A percentile compares a stretch with the other conserved stretches of the same genome.
These are phyloP conservation scores for Xylaria sp. DNA, from an alignment of 2,329 filamentous ascomycete genomes.

Conservation along the genomic window DNA sequence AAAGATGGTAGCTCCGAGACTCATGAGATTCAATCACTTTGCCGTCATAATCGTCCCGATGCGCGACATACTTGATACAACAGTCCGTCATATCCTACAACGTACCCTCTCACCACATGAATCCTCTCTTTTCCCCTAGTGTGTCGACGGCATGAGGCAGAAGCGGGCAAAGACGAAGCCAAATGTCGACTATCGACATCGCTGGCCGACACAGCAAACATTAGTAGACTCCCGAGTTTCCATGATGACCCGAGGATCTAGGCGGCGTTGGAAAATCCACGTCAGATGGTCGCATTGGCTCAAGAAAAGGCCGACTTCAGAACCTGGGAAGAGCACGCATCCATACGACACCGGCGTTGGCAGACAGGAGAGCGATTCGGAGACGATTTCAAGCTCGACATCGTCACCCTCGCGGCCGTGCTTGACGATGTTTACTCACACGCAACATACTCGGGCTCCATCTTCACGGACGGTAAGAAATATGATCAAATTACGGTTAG, in stretches of 20 bases:
- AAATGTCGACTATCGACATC: conserved; percentile 44
- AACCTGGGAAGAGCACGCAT: conserved; percentile 48
- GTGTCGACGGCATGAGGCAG: conserved; percentile 22
- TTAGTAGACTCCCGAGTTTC: conserved; percentile 40
- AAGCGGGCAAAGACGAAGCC: conserved; percentile 24
- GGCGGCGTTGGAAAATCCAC: conserved; percentile 39
- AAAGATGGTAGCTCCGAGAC: background rate
- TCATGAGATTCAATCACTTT: background rate
- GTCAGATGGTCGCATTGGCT: conserved; percentile 5
- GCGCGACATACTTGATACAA: background rate
- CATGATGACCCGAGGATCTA: conserved; percentile 31
- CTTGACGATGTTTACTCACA: conserved; percentile 15
- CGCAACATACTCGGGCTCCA: background rate
- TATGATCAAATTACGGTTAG: background rate
- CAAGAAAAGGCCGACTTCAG: conserved; percentile 12
- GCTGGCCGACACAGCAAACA: conserved; percentile 49
- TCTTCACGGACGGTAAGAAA: conserved; percentile 12
- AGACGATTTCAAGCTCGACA: background rate
- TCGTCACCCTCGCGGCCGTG: background rate
- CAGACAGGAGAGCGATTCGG: conserved; percentile 13
- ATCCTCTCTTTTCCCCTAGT: background rate
- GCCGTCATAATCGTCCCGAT: no score
- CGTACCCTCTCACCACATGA: background rate
- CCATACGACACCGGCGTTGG: conserved; percentile 48
- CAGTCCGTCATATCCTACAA: conserved; percentile 21